Base-by-base conservation (phyloP, 192 early-diverging fungal species). In the Helicostylum pulchrum region DNA sequence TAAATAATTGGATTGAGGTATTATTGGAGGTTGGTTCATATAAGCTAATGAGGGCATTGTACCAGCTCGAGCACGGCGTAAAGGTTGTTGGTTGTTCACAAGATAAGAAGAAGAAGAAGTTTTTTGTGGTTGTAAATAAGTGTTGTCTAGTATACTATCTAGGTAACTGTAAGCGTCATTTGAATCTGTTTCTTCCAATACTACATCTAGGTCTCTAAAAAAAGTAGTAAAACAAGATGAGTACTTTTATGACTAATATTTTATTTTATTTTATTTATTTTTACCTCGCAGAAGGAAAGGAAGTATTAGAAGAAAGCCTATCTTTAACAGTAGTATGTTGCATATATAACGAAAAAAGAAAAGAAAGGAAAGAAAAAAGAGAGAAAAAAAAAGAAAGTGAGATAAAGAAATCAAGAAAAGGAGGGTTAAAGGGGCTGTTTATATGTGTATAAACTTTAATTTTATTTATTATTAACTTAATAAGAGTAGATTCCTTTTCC, bases 401-500 rank as follows among this genome's bases (percentile, higher is more conserved):
- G 50, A 23, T 39, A 39, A 39, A 39, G 9, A 39, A 10, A 39
- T 3, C 1, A 10, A 39, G 36, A 39, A 39, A 39, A 39, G 36
- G 36, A 39, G 9, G 36, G 36, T 39, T 39, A 39, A 39, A 10
- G 36, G 36, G 36, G 36, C 6, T 39, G 36, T 39, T 39, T 39
- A 39, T 39, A 26, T 26, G 26, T 26, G 26, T 26, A 26, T 26
- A 26, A 26, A 26, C 26, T 26, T 26, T 26, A 26, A 26, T 26
- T 19, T 20, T 49, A 20, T 53, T 14, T 53, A 23, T 53, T 26
- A 23, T 59, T 7, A 42, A 17, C 15, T 49, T 64, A 58, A 74
- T 98, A 98, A 23, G 81, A 79, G 80, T 97, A 97, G 77, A 99
- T 91, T 32, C 96, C 96, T 57, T 85, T 78, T 45, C 92, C 92